Conservation (phyloP, 1,284 basidiomycete species). For the Sanghuangporus weigelae region DNA sequence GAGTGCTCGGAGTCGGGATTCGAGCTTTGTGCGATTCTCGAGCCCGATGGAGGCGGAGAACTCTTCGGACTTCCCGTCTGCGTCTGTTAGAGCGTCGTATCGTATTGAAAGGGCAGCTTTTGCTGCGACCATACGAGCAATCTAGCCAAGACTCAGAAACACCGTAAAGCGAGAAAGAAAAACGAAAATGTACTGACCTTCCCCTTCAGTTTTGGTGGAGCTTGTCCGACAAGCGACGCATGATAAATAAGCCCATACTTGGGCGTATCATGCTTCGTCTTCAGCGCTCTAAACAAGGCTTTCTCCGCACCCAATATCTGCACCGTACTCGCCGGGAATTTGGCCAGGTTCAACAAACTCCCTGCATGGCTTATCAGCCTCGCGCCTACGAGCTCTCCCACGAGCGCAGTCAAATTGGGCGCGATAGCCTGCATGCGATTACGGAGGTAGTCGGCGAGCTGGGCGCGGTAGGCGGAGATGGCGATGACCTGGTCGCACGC, state of each 20-base stretch:
- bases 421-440: constrained; percentile 98
- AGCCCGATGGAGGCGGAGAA: constrained; percentile 83
- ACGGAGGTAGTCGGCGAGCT: constrained; percentile 91
- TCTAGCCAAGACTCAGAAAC: constrained; percentile 39
- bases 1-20: constrained; percentile 86
- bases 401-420: constrained; percentile 92
- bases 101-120: constrained; percentile 96
- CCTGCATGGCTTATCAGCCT: constrained; percentile 96
- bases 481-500: constrained; percentile 97
- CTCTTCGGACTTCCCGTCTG: constrained; percentile 84
- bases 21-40: constrained; percentile 91
- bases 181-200: constrained; percentile 49
- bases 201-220: constrained; percentile 97
- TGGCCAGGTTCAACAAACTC: constrained; percentile 88
- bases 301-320: constrained; percentile 99
- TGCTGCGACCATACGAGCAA: constrained; percentile 99
- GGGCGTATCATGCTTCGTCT: constrained; percentile 98
- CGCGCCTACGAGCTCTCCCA: constrained; percentile 96
- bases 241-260: constrained; percentile 46
- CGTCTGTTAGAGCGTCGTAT: constrained; percentile 92
- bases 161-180: constrained; percentile 1
- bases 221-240: constrained; percentile 95
- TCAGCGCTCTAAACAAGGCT: constrained; percentile 95
- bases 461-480: constrained; percentile 90
- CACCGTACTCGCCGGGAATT: constrained; percentile 96